phyloP scores from a whole-genome alignment of 2,329 filamentous ascomycete genomes.

The Monosporascus sp. region DNA sequence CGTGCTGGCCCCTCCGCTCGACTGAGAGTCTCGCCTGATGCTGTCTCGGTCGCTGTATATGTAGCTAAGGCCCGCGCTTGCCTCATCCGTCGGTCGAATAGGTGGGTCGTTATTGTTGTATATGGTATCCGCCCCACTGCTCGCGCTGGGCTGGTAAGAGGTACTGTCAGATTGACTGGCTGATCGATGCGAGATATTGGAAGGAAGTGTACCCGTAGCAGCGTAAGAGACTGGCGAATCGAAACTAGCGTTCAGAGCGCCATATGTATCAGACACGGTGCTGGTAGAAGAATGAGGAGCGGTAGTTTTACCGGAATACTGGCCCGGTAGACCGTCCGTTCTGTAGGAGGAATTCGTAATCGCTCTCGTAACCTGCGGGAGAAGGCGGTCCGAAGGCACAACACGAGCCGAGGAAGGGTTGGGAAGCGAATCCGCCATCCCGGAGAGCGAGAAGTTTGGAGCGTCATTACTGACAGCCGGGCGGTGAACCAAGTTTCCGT shows the following conservation, averaged over 20 bases:
- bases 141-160: slow-evolving; percentile 9
- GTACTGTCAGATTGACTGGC: slow-evolving; percentile 12
- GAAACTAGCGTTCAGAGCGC: slow-evolving; percentile 18
- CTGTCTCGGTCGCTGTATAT: slow-evolving; percentile 21
- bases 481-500: slow-evolving; percentile 32
- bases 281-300: slow-evolving; percentile 14
- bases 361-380: slow-evolving; percentile 30
- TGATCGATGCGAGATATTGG: slow-evolving; percentile 12
- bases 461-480: slow-evolving; percentile 27
- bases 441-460: slow-evolving; percentile 35
- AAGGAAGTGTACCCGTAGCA: slow-evolving; percentile 8
- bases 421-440: slow-evolving; percentile 36
- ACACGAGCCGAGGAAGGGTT: slow-evolving; percentile 19
- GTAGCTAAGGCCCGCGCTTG: slow-evolving; percentile 17
- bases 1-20: slow-evolving; percentile 15
- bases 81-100: slow-evolving; percentile 18
- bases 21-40: slow-evolving; percentile 18
- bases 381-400: slow-evolving; percentile 23
- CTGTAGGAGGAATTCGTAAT: slow-evolving; percentile 28
- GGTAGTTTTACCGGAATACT: slow-evolving; percentile 13
- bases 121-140: slow-evolving; percentile 10
- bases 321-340: slow-evolving; percentile 15
- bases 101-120: slow-evolving; percentile 15
- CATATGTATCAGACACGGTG: slow-evolving; percentile 22
- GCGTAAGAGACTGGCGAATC: slow-evolving; percentile 16